phyloP scores from a whole-genome alignment of 495 filamentous ascomycete species.

The Emericellopsis terricola region DNA sequence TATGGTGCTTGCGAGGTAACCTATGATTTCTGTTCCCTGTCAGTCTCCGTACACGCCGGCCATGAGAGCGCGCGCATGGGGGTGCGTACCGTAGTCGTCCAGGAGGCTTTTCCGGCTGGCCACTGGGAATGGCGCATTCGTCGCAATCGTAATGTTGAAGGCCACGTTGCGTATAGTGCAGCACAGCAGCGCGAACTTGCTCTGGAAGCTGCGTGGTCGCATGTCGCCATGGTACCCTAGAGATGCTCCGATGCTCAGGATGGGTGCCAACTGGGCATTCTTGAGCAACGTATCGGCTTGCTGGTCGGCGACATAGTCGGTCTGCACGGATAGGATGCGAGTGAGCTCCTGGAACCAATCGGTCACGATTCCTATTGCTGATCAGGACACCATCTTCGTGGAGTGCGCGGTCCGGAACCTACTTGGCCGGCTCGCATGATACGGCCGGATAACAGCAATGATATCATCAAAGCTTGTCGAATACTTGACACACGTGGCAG shows the following conservation, averaged over 20 bases:
- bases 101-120: constrained; percentile 31
- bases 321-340: constrained; percentile 42
- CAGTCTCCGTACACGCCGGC: background rate
- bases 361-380: constrained; percentile 22
- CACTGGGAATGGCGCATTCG: constrained; percentile 20
- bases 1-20: constrained; percentile 33
- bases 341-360: constrained; percentile 45
- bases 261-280: constrained; percentile 46
- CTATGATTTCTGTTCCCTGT: constrained; percentile 26
- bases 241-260: constrained; percentile 50
- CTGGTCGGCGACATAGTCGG: constrained; percentile 50
- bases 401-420: no score
- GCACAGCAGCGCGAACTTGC: constrained; percentile 56
- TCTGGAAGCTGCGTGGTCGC: constrained; percentile 37
- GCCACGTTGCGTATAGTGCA: constrained; percentile 55
- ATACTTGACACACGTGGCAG: constrained; percentile 27
- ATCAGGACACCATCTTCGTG: no score
- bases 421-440: constrained; percentile 16
- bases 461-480: constrained; percentile 57
- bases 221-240: constrained; percentile 45
- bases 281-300: constrained; percentile 54
- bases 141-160: constrained; percentile 45
- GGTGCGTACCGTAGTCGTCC: constrained; percentile 42
- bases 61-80: background rate
- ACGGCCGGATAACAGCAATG: constrained; percentile 42